Conservation (phyloP, 1,284 basidiomycete species). For the Rhodotorula mucilaginosa region DNA sequence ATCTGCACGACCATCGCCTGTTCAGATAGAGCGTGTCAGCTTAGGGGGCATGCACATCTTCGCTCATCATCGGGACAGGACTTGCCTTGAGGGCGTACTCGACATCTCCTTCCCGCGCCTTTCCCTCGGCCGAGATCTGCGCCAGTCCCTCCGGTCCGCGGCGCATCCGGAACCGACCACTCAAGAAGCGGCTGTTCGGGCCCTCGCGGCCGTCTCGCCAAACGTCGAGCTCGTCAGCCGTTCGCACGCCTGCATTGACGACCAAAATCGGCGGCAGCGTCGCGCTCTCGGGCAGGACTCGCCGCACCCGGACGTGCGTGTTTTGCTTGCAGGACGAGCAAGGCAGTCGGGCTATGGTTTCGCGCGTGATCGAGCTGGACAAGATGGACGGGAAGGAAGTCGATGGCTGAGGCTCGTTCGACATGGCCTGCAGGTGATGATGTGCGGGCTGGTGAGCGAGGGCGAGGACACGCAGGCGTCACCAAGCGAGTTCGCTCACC, state of each 20-base stretch:
- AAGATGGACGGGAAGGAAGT: conserved; percentile 70
- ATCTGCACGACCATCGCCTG: conserved; percentile 82
- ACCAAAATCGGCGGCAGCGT: conserved; percentile 78
- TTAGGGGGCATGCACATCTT: too few species aligned
- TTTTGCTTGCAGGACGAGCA: conserved; percentile 80
- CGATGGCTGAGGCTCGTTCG: conserved; percentile 56
- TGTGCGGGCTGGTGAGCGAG: too few species aligned
- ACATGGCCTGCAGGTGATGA: conserved; percentile 47
- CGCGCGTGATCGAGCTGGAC: conserved; percentile 71
- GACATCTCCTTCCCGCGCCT: conserved; percentile 59
- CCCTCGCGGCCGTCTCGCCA: conserved; percentile 65
- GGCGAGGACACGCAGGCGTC: too few species aligned
- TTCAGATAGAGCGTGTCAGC: neutral
- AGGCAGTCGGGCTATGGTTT: conserved; percentile 76
- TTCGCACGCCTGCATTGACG: conserved; percentile 78
- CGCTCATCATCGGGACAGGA: conserved; percentile 14
- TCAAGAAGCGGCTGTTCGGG: conserved; percentile 44
- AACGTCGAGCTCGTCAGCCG: conserved; percentile 68
- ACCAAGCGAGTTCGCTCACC: conserved; percentile 50
- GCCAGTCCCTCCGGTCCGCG: conserved; percentile 27
- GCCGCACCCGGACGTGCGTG: conserved; percentile 67
- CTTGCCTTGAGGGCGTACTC: conserved; percentile 70
- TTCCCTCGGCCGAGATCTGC: conserved; percentile 49
- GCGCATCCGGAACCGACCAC: conserved; percentile 44
- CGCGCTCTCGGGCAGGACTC: conserved; percentile 59